phyloP scores from a whole-genome alignment of 495 filamentous ascomycete species.

The Neurospora hispaniola region DNA sequence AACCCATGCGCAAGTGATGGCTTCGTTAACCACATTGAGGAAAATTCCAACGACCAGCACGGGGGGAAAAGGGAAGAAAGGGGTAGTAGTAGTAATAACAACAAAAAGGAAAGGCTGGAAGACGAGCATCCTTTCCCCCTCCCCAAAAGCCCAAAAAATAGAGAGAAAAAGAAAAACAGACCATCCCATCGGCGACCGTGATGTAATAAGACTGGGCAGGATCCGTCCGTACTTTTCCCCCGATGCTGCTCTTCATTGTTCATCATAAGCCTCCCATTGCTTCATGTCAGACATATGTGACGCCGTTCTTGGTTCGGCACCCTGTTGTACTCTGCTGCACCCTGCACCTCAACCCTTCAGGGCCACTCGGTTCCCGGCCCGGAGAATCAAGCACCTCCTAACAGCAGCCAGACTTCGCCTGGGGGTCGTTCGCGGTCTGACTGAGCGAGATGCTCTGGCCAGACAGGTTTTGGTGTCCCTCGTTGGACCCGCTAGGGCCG shows the following conservation, averaged over 20 bases:
- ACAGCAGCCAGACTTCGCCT: slow-evolving; percentile 82
- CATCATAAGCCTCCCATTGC: slow-evolving; percentile 18
- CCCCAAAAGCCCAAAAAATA: slow-evolving; percentile 13
- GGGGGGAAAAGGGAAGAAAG: slow-evolving; percentile 22
- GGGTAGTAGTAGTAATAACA: slow-evolving; percentile 1
- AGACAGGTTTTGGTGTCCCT: slow-evolving; percentile 60
- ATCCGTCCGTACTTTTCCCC: slow-evolving; percentile 18
- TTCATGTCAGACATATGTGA: slow-evolving; percentile 34
- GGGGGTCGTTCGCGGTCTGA: slow-evolving; percentile 50
- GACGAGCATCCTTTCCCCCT: background rate
- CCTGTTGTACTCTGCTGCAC: slow-evolving; percentile 10
- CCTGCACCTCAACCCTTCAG: slow-evolving; percentile 7
- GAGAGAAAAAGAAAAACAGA: slow-evolving; percentile 18
- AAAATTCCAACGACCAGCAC: slow-evolving; percentile 15
- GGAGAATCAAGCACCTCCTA: slow-evolving; percentile 32
- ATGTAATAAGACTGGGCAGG: slow-evolving; percentile 27
- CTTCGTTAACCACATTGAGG: slow-evolving; percentile 10
- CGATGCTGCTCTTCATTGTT: slow-evolving; percentile 15
- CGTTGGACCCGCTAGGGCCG: slow-evolving; percentile 41
- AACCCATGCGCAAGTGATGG: slow-evolving; percentile 16
- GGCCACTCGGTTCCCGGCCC: slow-evolving; percentile 20
- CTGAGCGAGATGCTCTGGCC: slow-evolving; percentile 74
- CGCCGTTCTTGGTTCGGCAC: slow-evolving; percentile 35
- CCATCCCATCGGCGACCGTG: slow-evolving; percentile 15
- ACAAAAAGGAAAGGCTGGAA: slow-evolving; percentile 1